Conservation (phyloP, 1,139 yeast species). For the Sugiyamaella paludigena region DNA sequence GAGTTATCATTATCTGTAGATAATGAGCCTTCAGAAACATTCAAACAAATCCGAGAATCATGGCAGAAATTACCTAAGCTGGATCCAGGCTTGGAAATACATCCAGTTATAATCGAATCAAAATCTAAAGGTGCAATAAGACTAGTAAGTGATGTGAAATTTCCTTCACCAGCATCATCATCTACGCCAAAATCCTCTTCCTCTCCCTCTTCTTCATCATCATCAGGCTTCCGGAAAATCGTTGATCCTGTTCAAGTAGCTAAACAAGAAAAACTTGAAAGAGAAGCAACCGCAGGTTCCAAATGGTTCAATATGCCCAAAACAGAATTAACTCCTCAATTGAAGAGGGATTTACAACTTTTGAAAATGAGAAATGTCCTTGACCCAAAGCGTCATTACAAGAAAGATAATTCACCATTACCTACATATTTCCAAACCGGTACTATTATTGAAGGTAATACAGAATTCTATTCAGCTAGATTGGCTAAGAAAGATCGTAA, state of each 20-base stretch:
- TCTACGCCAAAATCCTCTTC: background rate
- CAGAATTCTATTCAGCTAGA: slow-evolving; percentile 75
- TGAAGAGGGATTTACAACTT: slow-evolving; percentile 74
- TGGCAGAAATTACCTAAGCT: slow-evolving; percentile 30
- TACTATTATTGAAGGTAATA: slow-evolving; percentile 76
- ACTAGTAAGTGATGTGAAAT: slow-evolving; percentile 8
- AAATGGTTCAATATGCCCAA: slow-evolving; percentile 85
- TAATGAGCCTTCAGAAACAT: slow-evolving; percentile 9
- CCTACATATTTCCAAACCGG: slow-evolving; percentile 89
- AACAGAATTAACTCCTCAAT: slow-evolving; percentile 69
- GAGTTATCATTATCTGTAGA: background rate
- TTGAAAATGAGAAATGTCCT: slow-evolving; percentile 84
- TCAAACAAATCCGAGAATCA: slow-evolving; percentile 21
- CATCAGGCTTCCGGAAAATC: slow-evolving; percentile 36
- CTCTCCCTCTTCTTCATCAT: background rate
- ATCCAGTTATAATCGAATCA: slow-evolving; percentile 1
- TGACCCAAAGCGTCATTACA: slow-evolving; percentile 94
- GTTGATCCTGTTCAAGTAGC: slow-evolving; percentile 51
- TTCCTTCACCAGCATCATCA: too few species aligned
- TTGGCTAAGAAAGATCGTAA: slow-evolving; percentile 71
- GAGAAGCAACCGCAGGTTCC: slow-evolving; percentile 47
- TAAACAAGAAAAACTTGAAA: slow-evolving; percentile 24
- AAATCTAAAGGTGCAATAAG: slow-evolving; percentile 16
- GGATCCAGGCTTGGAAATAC: slow-evolving; percentile 18
- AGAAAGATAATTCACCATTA: slow-evolving; percentile 75